Evolutionary conservation across 257 asterid genomes (phyloP), one percentile per base, ranked within the genome.

Genomic region (Lycium barbarum): DNA sequence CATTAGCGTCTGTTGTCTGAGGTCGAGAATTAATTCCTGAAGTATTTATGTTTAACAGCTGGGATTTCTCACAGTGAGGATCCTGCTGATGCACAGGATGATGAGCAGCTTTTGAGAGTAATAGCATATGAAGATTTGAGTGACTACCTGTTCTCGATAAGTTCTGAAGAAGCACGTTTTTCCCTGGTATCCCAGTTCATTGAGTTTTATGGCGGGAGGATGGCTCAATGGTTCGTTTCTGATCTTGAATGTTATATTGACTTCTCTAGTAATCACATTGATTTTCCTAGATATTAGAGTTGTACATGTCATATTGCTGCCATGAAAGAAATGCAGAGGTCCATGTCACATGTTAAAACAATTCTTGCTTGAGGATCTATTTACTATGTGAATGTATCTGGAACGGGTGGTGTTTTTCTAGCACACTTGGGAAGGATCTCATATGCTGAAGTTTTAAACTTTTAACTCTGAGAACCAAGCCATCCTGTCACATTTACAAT

Each of bases 181-280:
- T 95, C 99, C 86, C 91, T 95, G 10, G 91, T 93, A 35, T 85
- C 91, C 68, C 99, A 97, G 88, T 94, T 95, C 83, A 90, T 93
- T 84, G 98, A 97, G 85, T 97, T 94, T 93, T 97, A 87, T 81
- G 98, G 93, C 15, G 99, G 99, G 88, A 92, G 93, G 89, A 93
- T 94, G 78, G 85, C 94, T 86, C 97, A 95, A 83, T 97, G 99
- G 99, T 97, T 84, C 82, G 97, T 92, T 78, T 86, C 74, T 83
- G 83, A 36, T 70, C 84, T 78, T 78, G 82, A 78, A 53, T 78
- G 33, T 33, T 53, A 26, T 35, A 78, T 78, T 78, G 65, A 26
- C 40, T 53, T 78, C 82, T 13, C 17, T 78, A 53, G 65, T 53
- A 26, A 33, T 78, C 65, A 53, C 47, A 53, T 78, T 78, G 82